phyloP scores from a whole-genome alignment of 192 early-diverging fungal species.

The Cladochytrium replicatum region DNA sequence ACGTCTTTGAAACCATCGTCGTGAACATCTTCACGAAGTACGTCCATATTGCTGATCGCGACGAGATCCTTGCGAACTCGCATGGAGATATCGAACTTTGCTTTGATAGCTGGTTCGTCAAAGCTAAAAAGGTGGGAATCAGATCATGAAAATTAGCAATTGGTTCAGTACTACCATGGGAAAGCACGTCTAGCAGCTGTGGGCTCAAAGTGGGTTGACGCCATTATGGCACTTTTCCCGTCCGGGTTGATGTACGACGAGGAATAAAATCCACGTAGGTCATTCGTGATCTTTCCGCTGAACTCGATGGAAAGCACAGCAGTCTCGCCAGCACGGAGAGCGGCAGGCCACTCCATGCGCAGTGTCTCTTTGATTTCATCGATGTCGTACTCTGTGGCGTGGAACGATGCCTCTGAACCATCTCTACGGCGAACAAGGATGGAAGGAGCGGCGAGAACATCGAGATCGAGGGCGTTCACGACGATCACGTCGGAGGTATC shows the following conservation, averaged over 20 bases:
- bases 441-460: conserved; percentile 18
- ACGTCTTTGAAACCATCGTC: conserved; percentile 47
- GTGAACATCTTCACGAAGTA: conserved; percentile 28
- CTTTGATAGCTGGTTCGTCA: conserved; percentile 85
- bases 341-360: conserved; percentile 34
- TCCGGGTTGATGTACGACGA: conserved; percentile 44
- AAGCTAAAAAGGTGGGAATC: conserved; percentile 10
- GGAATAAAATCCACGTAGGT: conserved; percentile 81
- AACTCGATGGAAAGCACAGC: conserved; percentile 34
- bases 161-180: conserved; percentile 58
- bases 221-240: conserved; percentile 48
- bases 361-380: too few relatives aligned
- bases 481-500: conserved; percentile 28
- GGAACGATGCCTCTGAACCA: too few relatives aligned
- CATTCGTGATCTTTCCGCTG: conserved; percentile 21
- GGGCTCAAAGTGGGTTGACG: conserved; percentile 83
- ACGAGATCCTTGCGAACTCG: conserved; percentile 52
- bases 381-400: too few relatives aligned
- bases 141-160: too few relatives aligned
- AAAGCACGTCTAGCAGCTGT: conserved; percentile 80
- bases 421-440: conserved; percentile 9
- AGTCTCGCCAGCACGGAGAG: conserved; percentile 28
- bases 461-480: conserved; percentile 36
- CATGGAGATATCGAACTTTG: conserved; percentile 79
- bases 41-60: conserved; percentile 84